Base-by-base conservation (phyloP, 2,329 filamentous ascomycete genomes). In the Grosmannia penicillata region DNA sequence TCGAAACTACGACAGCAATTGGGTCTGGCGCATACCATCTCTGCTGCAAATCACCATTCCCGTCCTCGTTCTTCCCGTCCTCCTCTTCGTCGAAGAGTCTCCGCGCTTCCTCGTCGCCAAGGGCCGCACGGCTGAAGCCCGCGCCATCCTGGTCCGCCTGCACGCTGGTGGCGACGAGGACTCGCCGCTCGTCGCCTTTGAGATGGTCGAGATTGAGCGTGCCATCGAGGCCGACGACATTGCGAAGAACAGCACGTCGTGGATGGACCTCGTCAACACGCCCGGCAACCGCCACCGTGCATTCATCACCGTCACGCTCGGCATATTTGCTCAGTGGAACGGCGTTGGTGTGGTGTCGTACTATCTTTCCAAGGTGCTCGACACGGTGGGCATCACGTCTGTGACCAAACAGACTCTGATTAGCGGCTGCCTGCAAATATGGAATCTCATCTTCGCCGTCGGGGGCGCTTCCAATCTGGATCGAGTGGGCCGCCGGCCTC, bases 21-120 rank as follows among this genome's bases (percentile, higher is more conserved):
- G 43, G 43, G 34, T 71, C 0, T 81, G 76, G 76, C 58, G 68
- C 21, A 63, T 74, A 15, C 75, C 75, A 1, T 63, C 74, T 8
- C 59, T 71, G 47, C 53, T 71, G 3, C 70, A 74, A 47, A 53
- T 62, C 21, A 44, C 47, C 8, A 64, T 69, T 5, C 56, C 24
- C 11, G 4, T 37, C 6, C 14, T 38, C 8, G 39, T 37, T 18
- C 22, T 45, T 13, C 28, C 37, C 6, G 32, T 22, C 8, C 9
- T 45, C 6, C 17, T 44, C 22, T 32, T 43, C 13, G 26, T 27
- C 14, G 31, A 35, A 13, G 41, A 43, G 28, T 23, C 25, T 11
- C 42, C 41, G n/a, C 44, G 44, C 8, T 45, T 27, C 25, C 32
- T 45, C 11, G 42, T 49, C 33, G 35, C 43, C 19, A 27, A 45